Percentiles rank a stretch among this genome's conserved stretches.
Evolutionary conservation across 306 rosid species (phyloP).

Genomic region (Quercus dentata): DNA sequence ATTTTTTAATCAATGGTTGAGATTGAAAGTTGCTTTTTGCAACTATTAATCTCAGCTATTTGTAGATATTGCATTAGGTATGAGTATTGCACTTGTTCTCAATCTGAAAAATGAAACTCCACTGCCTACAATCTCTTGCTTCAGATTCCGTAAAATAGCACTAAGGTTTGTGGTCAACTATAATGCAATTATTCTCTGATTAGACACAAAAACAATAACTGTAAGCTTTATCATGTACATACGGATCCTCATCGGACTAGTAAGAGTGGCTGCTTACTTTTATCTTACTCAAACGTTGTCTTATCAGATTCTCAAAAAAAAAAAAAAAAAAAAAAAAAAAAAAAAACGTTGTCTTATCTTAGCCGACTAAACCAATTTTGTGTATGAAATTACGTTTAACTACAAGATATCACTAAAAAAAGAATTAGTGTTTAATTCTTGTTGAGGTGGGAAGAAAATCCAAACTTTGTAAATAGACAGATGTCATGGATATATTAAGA

Average conservation of each 20-base stretch:
- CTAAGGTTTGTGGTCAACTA: not conserved
- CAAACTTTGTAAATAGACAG: too few species aligned
- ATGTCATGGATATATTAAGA: not conserved
- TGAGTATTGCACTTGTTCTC: too few species aligned
- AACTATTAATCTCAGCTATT: too few species aligned
- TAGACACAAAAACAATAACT: not conserved
- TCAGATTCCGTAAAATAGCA: not conserved
- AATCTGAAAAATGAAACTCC: too few species aligned
- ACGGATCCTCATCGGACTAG: not conserved
- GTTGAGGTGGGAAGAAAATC: not conserved
- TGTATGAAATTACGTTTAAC: not conserved
- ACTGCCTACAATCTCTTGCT: too few species aligned
- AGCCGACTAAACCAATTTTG: not conserved
- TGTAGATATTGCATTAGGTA: accelerated
- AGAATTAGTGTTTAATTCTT: not conserved
- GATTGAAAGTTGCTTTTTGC: too few species aligned
- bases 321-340: not conserved
- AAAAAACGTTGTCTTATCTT: not conserved
- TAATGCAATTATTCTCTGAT: not conserved
- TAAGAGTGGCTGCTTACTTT: not conserved
- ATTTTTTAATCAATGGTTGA: too few species aligned
- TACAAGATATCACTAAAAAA: too few species aligned
- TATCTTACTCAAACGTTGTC: not conserved
- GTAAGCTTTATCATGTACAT: not conserved
- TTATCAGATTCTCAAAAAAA: not conserved